Evolutionary conservation across 208 protist genomes (phyloP), one percentile per base, ranked within the genome.

Genomic region (Willaertia magna): DNA sequence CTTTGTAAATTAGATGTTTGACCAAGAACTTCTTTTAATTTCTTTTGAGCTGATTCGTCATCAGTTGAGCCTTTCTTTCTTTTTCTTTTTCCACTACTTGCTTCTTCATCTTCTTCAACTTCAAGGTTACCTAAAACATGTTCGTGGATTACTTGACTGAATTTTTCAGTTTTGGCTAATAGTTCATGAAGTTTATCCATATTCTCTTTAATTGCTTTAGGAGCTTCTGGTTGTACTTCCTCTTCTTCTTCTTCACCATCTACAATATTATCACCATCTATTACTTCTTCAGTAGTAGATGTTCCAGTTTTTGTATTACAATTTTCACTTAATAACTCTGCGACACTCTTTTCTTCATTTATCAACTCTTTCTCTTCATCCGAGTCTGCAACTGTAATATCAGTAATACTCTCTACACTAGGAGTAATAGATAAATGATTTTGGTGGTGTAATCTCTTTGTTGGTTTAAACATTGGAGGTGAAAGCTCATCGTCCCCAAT

Each of bases 1-100:
- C 84, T 52, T 43, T 44, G 59, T 16, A 48, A 52, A 7, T 4
- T 22, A 4, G 83, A 39, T 7, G 43, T 30, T 46, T 51, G 42
- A 22, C 55, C 34, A 9, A 67, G 34, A 9, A 67, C 55, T 7
- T 6, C 12, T 67, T 67, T 67, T 26, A 67, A 67, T 30, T 67
- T 67, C 34, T 67, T 67, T 67, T 67, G 55, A 67, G 55, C 55
- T 67, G 84, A 74, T 55, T 74, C 86, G 82, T 81, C 9, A n/a
- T 9, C 14, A 42, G 51, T 82, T 48, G 86, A 14, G 46, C 16
- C 0, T 49, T 48, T 79, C 48, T 26, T 48, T 16, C 20, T 40
- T 14, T 47, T 16, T 79, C 42, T 40, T 34, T 61, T 59, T 42
- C 11, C 43, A 40, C 2, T 22, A 7, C 20, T 42, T 79, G 74